Conservation (phyloP, 192 early-diverging fungal genomes). For the Ambispora gerdemannii region DNA sequence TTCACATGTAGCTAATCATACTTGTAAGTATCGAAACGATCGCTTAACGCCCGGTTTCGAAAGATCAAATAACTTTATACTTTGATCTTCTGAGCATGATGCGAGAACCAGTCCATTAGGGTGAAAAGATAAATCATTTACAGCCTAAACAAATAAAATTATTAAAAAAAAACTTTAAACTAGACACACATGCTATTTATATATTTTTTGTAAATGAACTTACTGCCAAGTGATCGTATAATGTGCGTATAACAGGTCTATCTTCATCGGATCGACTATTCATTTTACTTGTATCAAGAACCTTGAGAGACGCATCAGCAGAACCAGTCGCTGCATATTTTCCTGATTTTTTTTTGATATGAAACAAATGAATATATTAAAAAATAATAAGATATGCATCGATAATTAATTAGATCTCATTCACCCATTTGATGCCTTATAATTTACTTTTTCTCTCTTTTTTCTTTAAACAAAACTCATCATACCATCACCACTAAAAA, state of each 20-base stretch:
- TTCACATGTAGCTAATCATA: constrained; percentile 20
- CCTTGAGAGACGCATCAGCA: constrained; percentile 83
- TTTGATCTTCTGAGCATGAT: constrained; percentile 78
- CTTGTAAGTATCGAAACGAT: constrained; percentile 79
- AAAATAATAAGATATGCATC: no score
- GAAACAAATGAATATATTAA: no score
- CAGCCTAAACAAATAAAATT: constrained; percentile 35
- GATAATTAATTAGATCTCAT: background rate
- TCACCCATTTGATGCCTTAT: no score
- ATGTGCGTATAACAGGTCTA: constrained; percentile 84
- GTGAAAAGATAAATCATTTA: constrained; percentile 87
- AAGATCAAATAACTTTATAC: constrained; percentile 89
- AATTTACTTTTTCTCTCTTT: no score
- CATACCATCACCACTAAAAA: constrained; percentile 63
- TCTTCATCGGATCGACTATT: constrained; percentile 66
- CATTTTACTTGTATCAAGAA: constrained; percentile 85
- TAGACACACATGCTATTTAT: background rate
- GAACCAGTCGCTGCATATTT: constrained; percentile 87
- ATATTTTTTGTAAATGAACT: constrained; percentile 1
- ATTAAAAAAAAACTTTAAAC: background rate
- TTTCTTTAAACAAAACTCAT: background rate
- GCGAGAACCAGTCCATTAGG: constrained; percentile 90
- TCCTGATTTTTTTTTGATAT: no score
- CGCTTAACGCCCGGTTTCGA: constrained; percentile 75
- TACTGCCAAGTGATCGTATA: constrained; percentile 80